Evolutionary conservation across 208 protist genomes (phyloP), one percentile per base, ranked within the genome.

Genomic region (Acanthamoeba divionensis): DNA sequence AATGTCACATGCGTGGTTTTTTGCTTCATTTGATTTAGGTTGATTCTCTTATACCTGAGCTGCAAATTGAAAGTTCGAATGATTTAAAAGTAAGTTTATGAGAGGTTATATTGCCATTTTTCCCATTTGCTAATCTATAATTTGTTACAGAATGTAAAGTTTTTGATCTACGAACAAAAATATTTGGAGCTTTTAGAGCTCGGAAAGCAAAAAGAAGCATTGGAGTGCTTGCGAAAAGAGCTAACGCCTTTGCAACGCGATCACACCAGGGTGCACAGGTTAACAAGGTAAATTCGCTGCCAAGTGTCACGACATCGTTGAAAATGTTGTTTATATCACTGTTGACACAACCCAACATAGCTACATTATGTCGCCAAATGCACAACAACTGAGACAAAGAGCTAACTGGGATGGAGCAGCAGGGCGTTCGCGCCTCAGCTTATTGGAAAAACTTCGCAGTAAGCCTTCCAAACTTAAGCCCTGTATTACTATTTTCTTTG

Each of bases 111-210:
- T 5, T 52, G 29, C n/a, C 31, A 47, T 41, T 85, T 63, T 47
- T 93, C 38, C 33, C 45, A 47, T 10, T 60, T 13, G 57, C 44
- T 38, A 18, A 10, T 33, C 6, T 18, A 12, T 52, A 55, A 44
- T 50, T 4, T 24, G 18, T 13, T 26, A 15, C 60, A 93, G 91
- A 86, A 47, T 60, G 89, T 90, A n/a, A 65, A 65, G 36, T 94
- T 92, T 88, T 60, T 94, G 62, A 75, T 95, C 24, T 92, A 91
- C 66, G 66, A 91, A 13, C 94, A 95, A 67, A 93, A 95, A 69
- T 95, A 69, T 83, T 85, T 95, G 24, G 94, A 95, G 57, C 86
- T 91, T 2, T 71, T 95, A 24, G 94, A 95, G 52, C 73, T 79
- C 13, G 52, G 83, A 24, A 62, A 85, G 2, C 45, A 73, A 18